Evolutionary conservation across 75 land plant genomes (phyloP).

Genomic region (Adiantum capillusveneris): DNA sequence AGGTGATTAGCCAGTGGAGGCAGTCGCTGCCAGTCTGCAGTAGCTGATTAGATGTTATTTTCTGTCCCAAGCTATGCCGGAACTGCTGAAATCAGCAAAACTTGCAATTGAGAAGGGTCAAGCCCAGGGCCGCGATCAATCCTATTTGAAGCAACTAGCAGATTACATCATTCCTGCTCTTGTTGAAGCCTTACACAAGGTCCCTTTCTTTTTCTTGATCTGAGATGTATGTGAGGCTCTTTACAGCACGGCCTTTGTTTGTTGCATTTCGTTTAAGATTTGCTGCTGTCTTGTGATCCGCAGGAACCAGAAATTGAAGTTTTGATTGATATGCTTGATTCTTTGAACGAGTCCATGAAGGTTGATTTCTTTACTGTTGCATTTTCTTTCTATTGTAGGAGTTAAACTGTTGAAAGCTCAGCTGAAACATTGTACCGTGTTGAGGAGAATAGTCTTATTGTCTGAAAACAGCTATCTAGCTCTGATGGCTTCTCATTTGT

Average conservation of each 20-base stretch:
- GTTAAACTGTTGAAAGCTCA: too few relatives aligned
- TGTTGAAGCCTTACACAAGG: constrained; percentile 51
- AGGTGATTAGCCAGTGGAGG: neutral
- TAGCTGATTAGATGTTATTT: neutral
- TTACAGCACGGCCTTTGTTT: neutral
- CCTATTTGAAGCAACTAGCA: constrained; percentile 46
- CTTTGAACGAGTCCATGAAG: constrained; percentile 48
- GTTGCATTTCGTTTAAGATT: constrained; percentile 2
- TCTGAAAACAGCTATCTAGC: neutral
- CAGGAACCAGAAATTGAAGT: constrained; percentile 51
- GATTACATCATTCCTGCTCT: constrained; percentile 43
- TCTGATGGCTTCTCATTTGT: neutral
- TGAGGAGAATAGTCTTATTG: neutral
- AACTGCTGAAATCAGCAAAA: constrained; percentile 38
- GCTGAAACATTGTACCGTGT: too few relatives aligned
- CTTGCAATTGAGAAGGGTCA: constrained; percentile 48
- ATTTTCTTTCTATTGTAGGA: too few relatives aligned
- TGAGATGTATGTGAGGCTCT: neutral
- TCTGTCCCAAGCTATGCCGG: constrained; percentile 38
- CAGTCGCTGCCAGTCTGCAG: neutral
- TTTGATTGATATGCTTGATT: constrained; percentile 29
- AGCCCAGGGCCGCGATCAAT: constrained; percentile 37
- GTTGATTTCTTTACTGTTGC: constrained; percentile 3
- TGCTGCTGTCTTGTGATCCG: neutral
- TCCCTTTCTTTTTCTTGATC: neutral